Evolutionary conservation across 169 alveolate species (phyloP).

Genomic region (Cryptosporidium viatorum): DNA sequence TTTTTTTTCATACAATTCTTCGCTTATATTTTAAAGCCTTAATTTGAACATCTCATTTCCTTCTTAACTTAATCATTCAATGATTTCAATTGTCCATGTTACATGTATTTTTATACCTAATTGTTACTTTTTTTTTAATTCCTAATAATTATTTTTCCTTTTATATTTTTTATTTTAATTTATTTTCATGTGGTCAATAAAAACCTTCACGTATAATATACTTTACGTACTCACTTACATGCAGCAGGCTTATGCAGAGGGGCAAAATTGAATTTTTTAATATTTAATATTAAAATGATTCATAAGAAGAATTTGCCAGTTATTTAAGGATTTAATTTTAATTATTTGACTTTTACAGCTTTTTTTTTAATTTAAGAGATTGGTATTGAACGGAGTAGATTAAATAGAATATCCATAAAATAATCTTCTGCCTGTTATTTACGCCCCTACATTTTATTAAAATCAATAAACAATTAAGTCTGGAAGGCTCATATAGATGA

Average conservation of each 20-base stretch:
- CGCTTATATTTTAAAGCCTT: background rate
- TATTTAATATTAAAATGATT: background rate
- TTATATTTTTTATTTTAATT: background rate
- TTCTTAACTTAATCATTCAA: constrained; percentile 22
- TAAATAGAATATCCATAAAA: background rate
- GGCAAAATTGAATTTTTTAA: background rate
- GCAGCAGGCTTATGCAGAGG: constrained; percentile 46
- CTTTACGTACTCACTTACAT: constrained; percentile 70
- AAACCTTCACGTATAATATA: constrained; percentile 54
- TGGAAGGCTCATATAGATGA: background rate
- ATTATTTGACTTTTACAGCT: too few species aligned
- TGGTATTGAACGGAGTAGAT: too few species aligned
- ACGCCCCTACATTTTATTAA: background rate
- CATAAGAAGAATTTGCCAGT: background rate
- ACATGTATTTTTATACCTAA: background rate
- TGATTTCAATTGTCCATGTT: constrained; percentile 5
- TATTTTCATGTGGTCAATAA: constrained; percentile 57
- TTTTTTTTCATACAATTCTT: background rate
- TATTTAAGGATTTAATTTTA: background rate
- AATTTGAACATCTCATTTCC: background rate
- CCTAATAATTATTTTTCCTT: background rate
- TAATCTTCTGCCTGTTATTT: background rate
- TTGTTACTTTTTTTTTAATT: background rate
- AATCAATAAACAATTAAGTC: constrained; percentile 3
- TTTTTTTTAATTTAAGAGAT: too few species aligned